A percentile compares a stretch with the other conserved stretches of the same genome.
Conservation (phyloP, 345 rosid species). For the Clausena lansium region DNA sequence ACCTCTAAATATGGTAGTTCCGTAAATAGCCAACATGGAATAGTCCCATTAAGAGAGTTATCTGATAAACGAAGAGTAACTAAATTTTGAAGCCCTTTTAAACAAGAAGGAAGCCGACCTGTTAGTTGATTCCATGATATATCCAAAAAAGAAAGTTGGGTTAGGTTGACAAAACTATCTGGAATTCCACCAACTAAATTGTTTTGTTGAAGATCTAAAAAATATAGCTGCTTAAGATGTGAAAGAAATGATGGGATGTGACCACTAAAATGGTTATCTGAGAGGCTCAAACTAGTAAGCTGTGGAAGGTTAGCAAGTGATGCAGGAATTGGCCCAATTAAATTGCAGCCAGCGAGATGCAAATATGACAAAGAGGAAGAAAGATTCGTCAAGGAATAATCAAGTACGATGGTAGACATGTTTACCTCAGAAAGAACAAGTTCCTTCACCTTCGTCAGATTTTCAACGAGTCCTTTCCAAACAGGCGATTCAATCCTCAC, state of each 20-base stretch:
- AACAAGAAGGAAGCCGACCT: background rate
- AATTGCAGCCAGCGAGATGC: background rate
- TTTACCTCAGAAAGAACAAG: background rate
- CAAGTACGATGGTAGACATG: background rate
- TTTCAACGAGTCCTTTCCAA: background rate
- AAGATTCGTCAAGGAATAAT: background rate
- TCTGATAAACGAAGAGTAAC: background rate
- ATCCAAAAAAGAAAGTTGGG: background rate
- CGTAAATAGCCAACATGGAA: background rate
- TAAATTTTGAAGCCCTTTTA: background rate
- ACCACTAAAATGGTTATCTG: background rate
- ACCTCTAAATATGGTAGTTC: background rate
- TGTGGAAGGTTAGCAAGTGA: background rate
- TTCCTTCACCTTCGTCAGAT: background rate
- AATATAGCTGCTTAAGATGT: no score
- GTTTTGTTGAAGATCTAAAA: background rate
- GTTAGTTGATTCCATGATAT: background rate
- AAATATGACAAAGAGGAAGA: background rate
- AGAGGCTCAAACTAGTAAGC: background rate
- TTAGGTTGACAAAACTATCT: background rate
- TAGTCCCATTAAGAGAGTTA: background rate
- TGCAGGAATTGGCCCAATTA: background rate
- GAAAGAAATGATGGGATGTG: no score
- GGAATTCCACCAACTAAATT: background rate
- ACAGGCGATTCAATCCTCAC: background rate